These are phyloP conservation scores for Backusella tuberculispora DNA, from an alignment of 192 early-diverging fungal species.

Conservation along the genomic window DNA sequence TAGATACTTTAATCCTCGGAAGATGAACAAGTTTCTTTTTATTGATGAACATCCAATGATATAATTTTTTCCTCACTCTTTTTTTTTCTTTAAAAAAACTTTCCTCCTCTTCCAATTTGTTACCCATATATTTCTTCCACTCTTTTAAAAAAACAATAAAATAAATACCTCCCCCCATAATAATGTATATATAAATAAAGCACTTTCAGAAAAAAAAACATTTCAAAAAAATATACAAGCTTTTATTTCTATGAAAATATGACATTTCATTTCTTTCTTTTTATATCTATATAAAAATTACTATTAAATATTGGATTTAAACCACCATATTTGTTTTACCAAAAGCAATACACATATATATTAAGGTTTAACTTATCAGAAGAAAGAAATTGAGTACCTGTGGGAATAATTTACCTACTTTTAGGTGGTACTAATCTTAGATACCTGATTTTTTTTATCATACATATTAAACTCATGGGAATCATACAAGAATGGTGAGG, in stretches of 20 bases:
- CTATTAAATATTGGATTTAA: too few relatives aligned
- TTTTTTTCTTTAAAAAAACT: background rate
- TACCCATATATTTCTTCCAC: background rate
- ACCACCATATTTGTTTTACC: background rate
- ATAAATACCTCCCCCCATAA: background rate
- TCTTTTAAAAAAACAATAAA: background rate
- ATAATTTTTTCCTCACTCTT: slow-evolving; percentile 14
- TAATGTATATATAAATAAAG: slow-evolving; percentile 14
- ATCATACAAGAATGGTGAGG: background rate
- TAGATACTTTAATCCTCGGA: slow-evolving; percentile 45
- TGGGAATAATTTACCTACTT: background rate
- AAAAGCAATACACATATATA: background rate
- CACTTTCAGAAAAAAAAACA: background rate
- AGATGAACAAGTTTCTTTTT: slow-evolving; percentile 45
- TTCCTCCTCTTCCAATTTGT: background rate
- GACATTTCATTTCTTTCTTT: too few relatives aligned
- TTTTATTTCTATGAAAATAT: background rate
- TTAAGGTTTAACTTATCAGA: slow-evolving; percentile 1
- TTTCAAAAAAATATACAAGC: background rate
- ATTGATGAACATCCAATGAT: slow-evolving; percentile 46
- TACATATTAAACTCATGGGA: background rate
- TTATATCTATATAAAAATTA: too few relatives aligned
- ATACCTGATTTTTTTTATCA: background rate
- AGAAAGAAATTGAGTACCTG: background rate
- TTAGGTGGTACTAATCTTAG: background rate